Base-by-base conservation (phyloP, 257 asterid species). In the Parsonsia alboflavescens region DNA sequence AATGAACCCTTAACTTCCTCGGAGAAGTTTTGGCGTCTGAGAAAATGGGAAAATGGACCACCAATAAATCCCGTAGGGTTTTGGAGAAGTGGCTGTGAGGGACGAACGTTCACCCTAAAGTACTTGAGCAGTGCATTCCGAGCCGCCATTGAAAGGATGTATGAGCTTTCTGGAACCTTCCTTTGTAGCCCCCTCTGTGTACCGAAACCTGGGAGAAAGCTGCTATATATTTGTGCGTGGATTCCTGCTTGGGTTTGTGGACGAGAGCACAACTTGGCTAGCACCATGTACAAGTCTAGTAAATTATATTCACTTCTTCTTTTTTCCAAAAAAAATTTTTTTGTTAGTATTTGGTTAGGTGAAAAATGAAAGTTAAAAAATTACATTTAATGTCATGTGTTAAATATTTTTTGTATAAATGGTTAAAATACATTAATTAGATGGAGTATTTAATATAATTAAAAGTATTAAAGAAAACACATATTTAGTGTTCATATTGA, bases 1-100 rank as follows among this genome's bases (percentile, higher is more conserved):
- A 92, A 92, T 26, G 92, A 77, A 62, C 96, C 97, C 67, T 74
- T 89, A 7, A 82, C 89, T 62, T 90, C 93, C 59, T 82, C 89
- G 50, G 90, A 89, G 80, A 90, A 90, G 76, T 84, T 70, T 50
- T 73, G 86, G 70, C 87, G 96, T 46, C 84, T 73, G 74, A 87
- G 53, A 26, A 90, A 82, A 75, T 79, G 83, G 69, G 81, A 61
- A 58, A 88, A 57, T 42, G 80, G 70, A 74, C 84, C 91, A 4
- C 76, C 77, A 57, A 77, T 61, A 42, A 58, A 44, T 0, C 78
- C 45, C 6, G 77, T 79, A 78, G 86, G 85, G 84, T 73, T 78
- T 46, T 74, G 84, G 75, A 66, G 83, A 57, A 58, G 70, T 24
- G 82, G 83, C 46, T 71, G 82, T 21, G 66, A 78, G 46, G 84